Conservation (phyloP, 1,284 basidiomycete species). For the Porodaedalea pini region DNA sequence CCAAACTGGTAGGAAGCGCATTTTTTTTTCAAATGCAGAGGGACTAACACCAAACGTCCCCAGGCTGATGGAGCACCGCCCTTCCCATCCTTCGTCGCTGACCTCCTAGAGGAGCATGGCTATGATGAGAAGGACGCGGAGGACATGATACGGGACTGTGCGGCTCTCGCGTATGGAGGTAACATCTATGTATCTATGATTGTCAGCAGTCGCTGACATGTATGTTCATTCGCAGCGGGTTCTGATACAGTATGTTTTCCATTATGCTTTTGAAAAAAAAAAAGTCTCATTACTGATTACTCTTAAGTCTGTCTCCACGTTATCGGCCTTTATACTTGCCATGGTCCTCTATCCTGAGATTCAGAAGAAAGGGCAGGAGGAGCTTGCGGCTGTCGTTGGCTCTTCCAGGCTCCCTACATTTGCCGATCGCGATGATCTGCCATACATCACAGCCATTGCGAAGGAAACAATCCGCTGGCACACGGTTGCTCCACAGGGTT, state of each 20-base stretch:
- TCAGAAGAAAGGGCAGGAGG: constrained; percentile 51
- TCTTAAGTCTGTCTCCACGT: constrained; percentile 45
- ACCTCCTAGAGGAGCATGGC: constrained; percentile 5
- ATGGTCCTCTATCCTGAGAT: constrained; percentile 51
- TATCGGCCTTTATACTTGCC: constrained; percentile 51
- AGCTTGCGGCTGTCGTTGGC: constrained; percentile 59
- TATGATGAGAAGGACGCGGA: constrained; percentile 6
- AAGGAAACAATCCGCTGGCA: constrained; percentile 67
- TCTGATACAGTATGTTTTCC: neutral
- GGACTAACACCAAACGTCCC: neutral
- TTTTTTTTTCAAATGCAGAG: neutral
- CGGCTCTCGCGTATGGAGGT: constrained; percentile 18
- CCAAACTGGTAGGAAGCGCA: neutral
- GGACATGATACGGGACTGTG: constrained; percentile 7
- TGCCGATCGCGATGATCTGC: constrained; percentile 52
- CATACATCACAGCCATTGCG: constrained; percentile 56
- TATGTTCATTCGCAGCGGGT: neutral
- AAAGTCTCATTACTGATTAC: neutral
- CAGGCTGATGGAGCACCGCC: constrained; percentile 2
- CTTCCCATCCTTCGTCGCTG: constrained; percentile 2
- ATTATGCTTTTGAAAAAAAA: neutral
- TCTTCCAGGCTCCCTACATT: constrained; percentile 58
- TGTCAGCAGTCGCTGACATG: neutral
- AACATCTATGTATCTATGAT: neutral
- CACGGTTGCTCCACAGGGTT: constrained; percentile 38